phyloP scores from a whole-genome alignment of 2,329 filamentous ascomycete genomes.

The Trichothecium roseum region DNA sequence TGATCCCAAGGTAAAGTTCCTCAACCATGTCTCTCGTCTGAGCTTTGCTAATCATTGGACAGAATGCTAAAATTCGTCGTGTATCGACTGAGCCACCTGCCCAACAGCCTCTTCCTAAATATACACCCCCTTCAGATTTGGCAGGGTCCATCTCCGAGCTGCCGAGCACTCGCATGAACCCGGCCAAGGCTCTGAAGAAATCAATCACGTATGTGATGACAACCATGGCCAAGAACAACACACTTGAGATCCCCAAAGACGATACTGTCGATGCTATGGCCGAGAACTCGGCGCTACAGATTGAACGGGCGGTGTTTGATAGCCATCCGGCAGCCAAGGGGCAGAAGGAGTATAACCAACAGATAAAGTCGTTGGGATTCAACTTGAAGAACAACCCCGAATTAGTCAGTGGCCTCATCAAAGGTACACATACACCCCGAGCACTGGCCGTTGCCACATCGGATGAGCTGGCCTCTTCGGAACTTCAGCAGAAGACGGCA shows the following conservation, averaged over 20 bases:
- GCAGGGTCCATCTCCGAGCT: constrained; percentile 42
- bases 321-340: constrained; percentile 34
- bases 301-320: constrained; percentile 62
- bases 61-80: constrained; percentile 40
- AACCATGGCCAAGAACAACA: constrained; percentile 54
- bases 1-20: constrained; percentile 33
- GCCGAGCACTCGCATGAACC: constrained; percentile 52
- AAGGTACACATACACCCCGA: constrained; percentile 59
- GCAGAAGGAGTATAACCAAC: constrained; percentile 41
- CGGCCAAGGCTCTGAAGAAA: constrained; percentile 61
- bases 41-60: neutral
- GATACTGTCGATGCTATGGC: constrained; percentile 54
- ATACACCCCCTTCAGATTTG: constrained; percentile 41
- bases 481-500: constrained; percentile 68
- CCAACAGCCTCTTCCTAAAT: constrained; percentile 23
- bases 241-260: constrained; percentile 52
- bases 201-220: constrained; percentile 56
- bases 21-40: neutral
- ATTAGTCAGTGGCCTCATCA: constrained; percentile 66
- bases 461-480: constrained; percentile 85
- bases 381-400: constrained; percentile 86
- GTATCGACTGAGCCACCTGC: constrained; percentile 38
- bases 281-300: constrained; percentile 62
- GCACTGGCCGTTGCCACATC: constrained; percentile 78
- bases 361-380: constrained; percentile 68